Conservation (phyloP, 2,329 filamentous ascomycete genomes). For the Colletotrichum scovillei region DNA sequence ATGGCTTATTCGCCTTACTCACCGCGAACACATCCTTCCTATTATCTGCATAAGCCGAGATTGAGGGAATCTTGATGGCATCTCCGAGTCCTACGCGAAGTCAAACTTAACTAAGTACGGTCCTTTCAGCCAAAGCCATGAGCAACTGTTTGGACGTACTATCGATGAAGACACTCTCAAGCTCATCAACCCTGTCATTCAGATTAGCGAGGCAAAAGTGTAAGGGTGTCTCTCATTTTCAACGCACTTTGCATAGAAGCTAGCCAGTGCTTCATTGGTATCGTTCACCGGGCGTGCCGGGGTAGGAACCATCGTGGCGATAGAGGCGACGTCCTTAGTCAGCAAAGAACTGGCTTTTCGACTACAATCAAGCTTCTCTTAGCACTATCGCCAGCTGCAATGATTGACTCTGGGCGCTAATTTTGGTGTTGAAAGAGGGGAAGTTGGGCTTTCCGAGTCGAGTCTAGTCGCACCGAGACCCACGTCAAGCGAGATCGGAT, state of each 20-base stretch:
- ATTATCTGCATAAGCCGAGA: constrained; percentile 90
- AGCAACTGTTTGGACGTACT: background rate
- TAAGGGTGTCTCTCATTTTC: background rate
- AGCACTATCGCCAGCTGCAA: background rate
- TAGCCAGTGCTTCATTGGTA: background rate
- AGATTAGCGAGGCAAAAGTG: background rate
- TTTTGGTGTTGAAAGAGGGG: constrained; percentile 24
- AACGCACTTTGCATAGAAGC: background rate
- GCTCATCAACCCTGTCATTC: constrained; percentile 19
- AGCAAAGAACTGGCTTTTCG: background rate
- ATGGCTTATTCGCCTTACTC: background rate
- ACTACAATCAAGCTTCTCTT: background rate
- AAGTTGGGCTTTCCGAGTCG: constrained; percentile 9
- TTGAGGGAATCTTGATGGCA: constrained; percentile 94
- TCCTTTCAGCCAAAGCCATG: background rate
- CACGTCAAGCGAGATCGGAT: constrained; percentile 28
- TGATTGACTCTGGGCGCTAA: background rate
- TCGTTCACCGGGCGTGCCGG: background rate
- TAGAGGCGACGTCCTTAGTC: background rate
- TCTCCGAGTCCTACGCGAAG: constrained; percentile 67
- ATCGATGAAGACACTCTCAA: constrained; percentile 18
- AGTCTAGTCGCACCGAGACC: background rate
- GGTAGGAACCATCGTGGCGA: background rate
- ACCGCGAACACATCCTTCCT: constrained; percentile 86
- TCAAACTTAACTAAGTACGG: background rate